These are phyloP conservation scores for Apiospora pterosperma DNA, from an alignment of 2,329 filamentous ascomycete species.

Conservation along the genomic window DNA sequence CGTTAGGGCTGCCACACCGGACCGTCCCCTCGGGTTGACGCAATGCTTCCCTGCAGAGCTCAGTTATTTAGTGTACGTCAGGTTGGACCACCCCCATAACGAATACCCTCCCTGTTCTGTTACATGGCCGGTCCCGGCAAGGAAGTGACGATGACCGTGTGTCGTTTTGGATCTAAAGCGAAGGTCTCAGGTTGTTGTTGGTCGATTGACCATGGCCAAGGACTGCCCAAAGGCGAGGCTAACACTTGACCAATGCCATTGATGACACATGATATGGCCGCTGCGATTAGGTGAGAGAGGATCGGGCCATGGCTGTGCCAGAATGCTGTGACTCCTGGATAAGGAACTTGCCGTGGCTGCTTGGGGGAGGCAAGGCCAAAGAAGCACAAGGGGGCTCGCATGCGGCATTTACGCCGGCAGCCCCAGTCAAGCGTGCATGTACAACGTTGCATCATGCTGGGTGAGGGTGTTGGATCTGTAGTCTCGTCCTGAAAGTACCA, in stretches of 20 bases:
- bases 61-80: background rate
- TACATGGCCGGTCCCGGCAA: background rate
- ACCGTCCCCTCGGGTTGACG: background rate
- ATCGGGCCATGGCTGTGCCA: background rate
- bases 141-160: background rate
- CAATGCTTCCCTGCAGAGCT: background rate
- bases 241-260: background rate
- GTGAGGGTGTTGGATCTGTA: background rate
- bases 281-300: background rate
- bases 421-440: background rate
- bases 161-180: background rate
- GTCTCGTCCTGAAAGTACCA: background rate
- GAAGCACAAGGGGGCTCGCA: background rate
- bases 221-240: background rate
- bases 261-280: background rate
- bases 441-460: too few relatives aligned
- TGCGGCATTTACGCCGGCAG: background rate
- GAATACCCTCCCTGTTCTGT: background rate
- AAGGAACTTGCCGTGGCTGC: background rate
- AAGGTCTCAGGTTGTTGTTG: background rate
- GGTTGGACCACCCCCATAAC: background rate
- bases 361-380: background rate
- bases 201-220: background rate
- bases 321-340: background rate
- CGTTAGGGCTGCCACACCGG: background rate